These are phyloP conservation scores for Thielaviopsis punctulata DNA, from an alignment of 2,329 filamentous ascomycete species.

Conservation along the genomic window DNA sequence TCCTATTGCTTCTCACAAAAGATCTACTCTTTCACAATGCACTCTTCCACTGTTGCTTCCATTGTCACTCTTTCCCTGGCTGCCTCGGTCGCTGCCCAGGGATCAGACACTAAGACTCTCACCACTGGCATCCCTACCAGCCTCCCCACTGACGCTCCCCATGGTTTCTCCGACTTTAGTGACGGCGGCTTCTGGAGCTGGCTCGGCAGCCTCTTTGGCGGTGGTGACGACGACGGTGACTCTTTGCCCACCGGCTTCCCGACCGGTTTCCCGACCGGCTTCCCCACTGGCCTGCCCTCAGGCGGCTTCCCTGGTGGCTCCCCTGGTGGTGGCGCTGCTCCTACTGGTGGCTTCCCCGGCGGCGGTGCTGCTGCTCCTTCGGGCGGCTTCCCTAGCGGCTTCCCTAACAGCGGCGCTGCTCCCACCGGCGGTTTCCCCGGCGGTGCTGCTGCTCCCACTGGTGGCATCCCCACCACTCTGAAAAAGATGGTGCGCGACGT, in stretches of 20 bases:
- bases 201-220: neutral
- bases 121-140: neutral
- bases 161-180: no score
- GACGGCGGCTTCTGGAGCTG: neutral
- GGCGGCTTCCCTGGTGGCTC: neutral
- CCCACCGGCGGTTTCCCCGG: neutral
- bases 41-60: conserved; percentile 6
- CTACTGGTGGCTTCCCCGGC: neutral
- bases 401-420: neutral
- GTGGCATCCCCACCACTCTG: neutral
- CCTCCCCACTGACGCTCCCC: neutral
- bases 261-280: neutral
- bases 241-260: neutral
- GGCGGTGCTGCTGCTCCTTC: neutral
- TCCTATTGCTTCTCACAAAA: neutral
- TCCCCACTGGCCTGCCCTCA: neutral
- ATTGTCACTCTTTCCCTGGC: conserved; percentile 5
- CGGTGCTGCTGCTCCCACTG: neutral
- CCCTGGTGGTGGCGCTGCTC: neutral
- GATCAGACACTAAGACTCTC: no score
- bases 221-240: neutral
- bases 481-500: neutral
- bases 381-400: neutral
- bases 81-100: conserved; percentile 3
- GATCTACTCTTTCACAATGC: conserved; percentile 3